A percentile compares a stretch with the other conserved stretches of the same genome.
Evolutionary conservation across 129 eudicot genomes (phyloP).

Genomic region (Lactuca sativa): DNA sequence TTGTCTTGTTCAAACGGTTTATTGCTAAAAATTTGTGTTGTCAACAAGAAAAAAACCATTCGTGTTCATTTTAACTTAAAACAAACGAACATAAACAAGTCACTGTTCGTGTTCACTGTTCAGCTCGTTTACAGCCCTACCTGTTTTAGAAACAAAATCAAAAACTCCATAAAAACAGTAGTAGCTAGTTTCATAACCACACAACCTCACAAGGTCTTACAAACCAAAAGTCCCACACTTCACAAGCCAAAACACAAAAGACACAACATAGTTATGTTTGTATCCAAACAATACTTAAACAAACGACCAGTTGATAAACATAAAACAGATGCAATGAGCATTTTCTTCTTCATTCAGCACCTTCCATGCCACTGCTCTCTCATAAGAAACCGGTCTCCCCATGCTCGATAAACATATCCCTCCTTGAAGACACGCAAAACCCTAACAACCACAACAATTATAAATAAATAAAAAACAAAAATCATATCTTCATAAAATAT

Average conservation of each 20-base stretch:
- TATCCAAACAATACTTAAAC: constrained; percentile 35
- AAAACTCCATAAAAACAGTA: not conserved
- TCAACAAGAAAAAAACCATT: too few relatives aligned
- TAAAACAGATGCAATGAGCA: constrained; percentile 80
- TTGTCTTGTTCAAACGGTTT: too few relatives aligned
- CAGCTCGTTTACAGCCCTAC: too few relatives aligned
- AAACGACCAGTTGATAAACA: constrained; percentile 89
- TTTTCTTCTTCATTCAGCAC: constrained; percentile 74
- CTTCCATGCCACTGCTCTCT: constrained; percentile 89
- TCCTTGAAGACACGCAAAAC: constrained; percentile 83
- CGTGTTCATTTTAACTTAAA: too few relatives aligned
- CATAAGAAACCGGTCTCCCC: constrained; percentile 91
- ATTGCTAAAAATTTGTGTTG: too few relatives aligned
- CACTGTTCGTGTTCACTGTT: too few relatives aligned
- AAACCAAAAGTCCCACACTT: not conserved
- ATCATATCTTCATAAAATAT: not conserved
- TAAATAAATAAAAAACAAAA: too few relatives aligned
- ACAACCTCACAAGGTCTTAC: not conserved
- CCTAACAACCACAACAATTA: constrained; percentile 32
- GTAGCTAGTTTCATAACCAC: not conserved
- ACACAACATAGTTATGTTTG: not conserved
- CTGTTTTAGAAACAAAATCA: too few relatives aligned
- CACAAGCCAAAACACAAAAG: constrained; percentile 23
- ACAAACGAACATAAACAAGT: too few relatives aligned
- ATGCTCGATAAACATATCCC: constrained; percentile 92